A percentile compares a stretch with the other conserved stretches of the same genome.
Evolutionary conservation across 1,284 basidiomycete genomes (phyloP).

Genomic region (Serendipita sp.): DNA sequence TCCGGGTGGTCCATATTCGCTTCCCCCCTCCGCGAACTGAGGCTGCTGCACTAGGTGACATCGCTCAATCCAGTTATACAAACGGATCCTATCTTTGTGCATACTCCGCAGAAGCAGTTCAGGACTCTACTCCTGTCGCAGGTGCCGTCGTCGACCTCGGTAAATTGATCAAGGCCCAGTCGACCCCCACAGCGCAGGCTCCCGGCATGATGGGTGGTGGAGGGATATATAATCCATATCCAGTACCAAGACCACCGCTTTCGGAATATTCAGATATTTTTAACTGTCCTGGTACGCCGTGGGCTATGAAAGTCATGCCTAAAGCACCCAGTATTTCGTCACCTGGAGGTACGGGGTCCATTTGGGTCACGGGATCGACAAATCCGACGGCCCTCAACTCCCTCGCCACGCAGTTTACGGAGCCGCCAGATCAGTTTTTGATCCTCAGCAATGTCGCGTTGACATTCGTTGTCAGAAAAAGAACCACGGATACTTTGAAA

Average conservation of each 20-base stretch:
- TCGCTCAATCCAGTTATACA: conserved; percentile 36
- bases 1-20: conserved; percentile 59
- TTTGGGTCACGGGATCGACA: conserved; percentile 25
- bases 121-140: neutral
- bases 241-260: conserved; percentile 42
- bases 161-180: conserved; percentile 18
- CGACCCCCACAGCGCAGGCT: conserved; percentile 19
- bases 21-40: conserved; percentile 50
- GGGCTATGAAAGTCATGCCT: conserved; percentile 58
- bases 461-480: conserved; percentile 68
- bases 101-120: conserved; percentile 18
- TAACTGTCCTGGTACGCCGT: conserved; percentile 66
- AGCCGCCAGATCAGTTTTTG: conserved; percentile 64
- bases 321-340: conserved; percentile 20
- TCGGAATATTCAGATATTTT: conserved; percentile 65
- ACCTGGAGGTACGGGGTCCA: conserved; percentile 22
- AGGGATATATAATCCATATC: conserved; percentile 15
- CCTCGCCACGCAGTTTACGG: conserved; percentile 63
- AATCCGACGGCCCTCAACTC: conserved; percentile 52
- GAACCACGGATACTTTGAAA: conserved; percentile 69
- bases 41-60: conserved; percentile 29
- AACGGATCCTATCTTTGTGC: conserved; percentile 53
- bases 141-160: conserved; percentile 37
- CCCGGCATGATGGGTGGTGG: conserved; percentile 16
- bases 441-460: conserved; percentile 77